Evolutionary conservation across 2,329 filamentous ascomycete genomes (phyloP).

Genomic region (Knoxdaviesia proteae): DNA sequence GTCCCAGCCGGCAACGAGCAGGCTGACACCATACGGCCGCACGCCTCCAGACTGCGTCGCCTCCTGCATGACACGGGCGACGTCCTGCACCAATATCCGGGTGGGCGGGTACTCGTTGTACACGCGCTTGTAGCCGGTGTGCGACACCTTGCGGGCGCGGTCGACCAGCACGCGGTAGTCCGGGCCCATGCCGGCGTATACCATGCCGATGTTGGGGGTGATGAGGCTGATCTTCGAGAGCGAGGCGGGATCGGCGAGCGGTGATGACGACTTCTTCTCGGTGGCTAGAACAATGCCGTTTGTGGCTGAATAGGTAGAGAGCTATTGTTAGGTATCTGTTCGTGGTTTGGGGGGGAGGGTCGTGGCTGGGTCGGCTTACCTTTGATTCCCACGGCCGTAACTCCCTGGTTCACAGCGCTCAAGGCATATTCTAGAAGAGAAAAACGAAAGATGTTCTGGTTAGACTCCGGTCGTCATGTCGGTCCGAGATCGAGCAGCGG

Average conservation of each 20-base stretch:
- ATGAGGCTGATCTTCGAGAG: slow-evolving; percentile 95
- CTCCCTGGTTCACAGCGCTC: slow-evolving; percentile 97
- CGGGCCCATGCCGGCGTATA: slow-evolving; percentile 97
- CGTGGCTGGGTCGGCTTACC: slow-evolving; percentile 27
- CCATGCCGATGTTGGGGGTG: slow-evolving; percentile 98
- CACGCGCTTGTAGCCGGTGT: slow-evolving; percentile 97
- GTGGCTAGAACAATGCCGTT: slow-evolving; percentile 98
- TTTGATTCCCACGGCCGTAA: slow-evolving; percentile 97
- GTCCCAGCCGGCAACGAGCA: slow-evolving; percentile 94
- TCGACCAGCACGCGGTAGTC: slow-evolving; percentile 96
- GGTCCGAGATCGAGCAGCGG: too few relatives aligned
- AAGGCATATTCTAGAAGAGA: slow-evolving; percentile 70
- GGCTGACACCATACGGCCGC: slow-evolving; percentile 83
- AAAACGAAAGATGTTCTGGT: neutral
- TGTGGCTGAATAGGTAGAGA: slow-evolving; percentile 40
- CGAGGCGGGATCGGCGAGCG: slow-evolving; percentile 84
- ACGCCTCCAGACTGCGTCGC: slow-evolving; percentile 96
- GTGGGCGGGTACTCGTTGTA: slow-evolving; percentile 99
- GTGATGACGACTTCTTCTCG: slow-evolving; percentile 97
- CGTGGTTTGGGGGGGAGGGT: neutral
- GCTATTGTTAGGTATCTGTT: slow-evolving; percentile 7
- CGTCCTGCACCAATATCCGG: slow-evolving; percentile 95
- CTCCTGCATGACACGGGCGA: slow-evolving; percentile 95
- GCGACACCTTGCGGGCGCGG: slow-evolving; percentile 92
- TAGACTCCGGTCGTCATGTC: neutral